Conservation (phyloP, 2,329 filamentous ascomycete genomes). For the Hymenoscyphus salicellus region DNA sequence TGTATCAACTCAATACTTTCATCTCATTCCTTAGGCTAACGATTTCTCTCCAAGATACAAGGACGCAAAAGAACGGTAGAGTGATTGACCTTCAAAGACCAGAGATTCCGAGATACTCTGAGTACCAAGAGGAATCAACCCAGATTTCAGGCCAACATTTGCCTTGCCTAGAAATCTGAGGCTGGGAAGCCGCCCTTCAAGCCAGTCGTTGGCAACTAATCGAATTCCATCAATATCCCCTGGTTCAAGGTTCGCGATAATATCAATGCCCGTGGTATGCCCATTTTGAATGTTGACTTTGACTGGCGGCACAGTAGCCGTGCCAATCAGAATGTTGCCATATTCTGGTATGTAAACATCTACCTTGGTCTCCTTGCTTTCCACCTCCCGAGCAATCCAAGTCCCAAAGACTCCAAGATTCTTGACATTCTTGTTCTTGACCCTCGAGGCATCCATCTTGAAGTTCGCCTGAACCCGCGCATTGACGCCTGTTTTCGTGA, state of each 20-base stretch:
- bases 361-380: slow-evolving; percentile 69
- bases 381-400: slow-evolving; percentile 73
- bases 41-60: slow-evolving; percentile 61
- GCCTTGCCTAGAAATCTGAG: slow-evolving; percentile 73
- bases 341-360: slow-evolving; percentile 82
- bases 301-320: slow-evolving; percentile 71
- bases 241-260: slow-evolving; percentile 71
- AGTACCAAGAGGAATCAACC: slow-evolving; percentile 73
- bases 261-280: slow-evolving; percentile 72
- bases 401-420: slow-evolving; percentile 75
- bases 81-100: slow-evolving; percentile 77
- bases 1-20: slow-evolving; percentile 12
- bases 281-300: slow-evolving; percentile 75
- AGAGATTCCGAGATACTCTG: slow-evolving; percentile 73
- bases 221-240: slow-evolving; percentile 76
- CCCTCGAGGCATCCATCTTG: slow-evolving; percentile 72
- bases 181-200: slow-evolving; percentile 71
- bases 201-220: slow-evolving; percentile 80
- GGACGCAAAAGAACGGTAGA: slow-evolving; percentile 62
- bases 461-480: slow-evolving; percentile 82
- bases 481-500: slow-evolving; percentile 73
- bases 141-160: slow-evolving; percentile 71
- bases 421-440: slow-evolving; percentile 67
- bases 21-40: slow-evolving; percentile 33
- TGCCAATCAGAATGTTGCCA: slow-evolving; percentile 72